phyloP scores from a whole-genome alignment of 2,329 filamentous ascomycete species.

The Neophaeococcomyces mojaviensis region DNA sequence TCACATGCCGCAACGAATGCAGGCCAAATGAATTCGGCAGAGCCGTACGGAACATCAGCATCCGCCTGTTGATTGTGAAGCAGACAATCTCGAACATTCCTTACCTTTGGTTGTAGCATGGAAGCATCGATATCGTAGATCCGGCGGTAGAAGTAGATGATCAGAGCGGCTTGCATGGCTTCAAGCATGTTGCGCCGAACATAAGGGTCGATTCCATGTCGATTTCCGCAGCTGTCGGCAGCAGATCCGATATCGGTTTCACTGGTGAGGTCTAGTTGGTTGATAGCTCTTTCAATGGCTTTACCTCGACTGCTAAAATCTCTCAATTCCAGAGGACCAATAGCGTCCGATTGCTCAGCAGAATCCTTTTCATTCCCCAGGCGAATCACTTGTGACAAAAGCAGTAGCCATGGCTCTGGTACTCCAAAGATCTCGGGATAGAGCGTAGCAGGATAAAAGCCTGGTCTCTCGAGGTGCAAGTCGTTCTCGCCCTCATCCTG shows the following conservation, averaged over 20 bases:
- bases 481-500: constrained; percentile 38
- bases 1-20: constrained; percentile 40
- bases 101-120: constrained; percentile 34
- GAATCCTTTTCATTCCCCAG: constrained; percentile 37
- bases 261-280: constrained; percentile 14
- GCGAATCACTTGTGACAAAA: constrained; percentile 37
- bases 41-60: constrained; percentile 17
- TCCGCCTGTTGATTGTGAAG: constrained; percentile 27
- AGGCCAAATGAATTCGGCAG: constrained; percentile 36
- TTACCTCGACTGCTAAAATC: constrained; percentile 30
- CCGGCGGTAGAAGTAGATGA: constrained; percentile 42
- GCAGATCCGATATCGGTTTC: not conserved
- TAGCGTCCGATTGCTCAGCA: constrained; percentile 18
- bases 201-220: not conserved
- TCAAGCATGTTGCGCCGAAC: constrained; percentile 18
- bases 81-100: constrained; percentile 31
- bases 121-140: constrained; percentile 37
- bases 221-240: too few relatives aligned
- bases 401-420: constrained; percentile 35
- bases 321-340: constrained; percentile 18
- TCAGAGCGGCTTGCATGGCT: constrained; percentile 32
- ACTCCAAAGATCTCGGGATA: constrained; percentile 42
- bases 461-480: constrained; percentile 37
- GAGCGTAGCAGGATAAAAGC: constrained; percentile 34
- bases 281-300: constrained; percentile 29